phyloP scores from a whole-genome alignment of 306 rosid genomes.

The Cicer bijugum region DNA sequence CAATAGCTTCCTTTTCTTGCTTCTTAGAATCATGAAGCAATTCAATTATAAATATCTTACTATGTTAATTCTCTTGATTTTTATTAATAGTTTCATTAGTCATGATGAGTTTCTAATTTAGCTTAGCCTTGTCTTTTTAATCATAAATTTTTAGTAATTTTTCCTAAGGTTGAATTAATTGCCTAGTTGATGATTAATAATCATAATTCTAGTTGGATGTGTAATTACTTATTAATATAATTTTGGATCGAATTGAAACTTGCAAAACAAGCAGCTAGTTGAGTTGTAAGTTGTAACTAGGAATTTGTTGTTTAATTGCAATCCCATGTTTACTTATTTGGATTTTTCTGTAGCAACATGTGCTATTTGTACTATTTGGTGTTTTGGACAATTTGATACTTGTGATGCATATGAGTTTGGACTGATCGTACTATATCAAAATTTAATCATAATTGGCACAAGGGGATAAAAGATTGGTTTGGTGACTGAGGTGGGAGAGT shows the following conservation, averaged over 20 bases:
- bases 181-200: not conserved
- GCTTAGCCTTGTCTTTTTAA: constrained; percentile 18
- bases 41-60: constrained; percentile 32
- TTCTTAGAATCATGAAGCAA: constrained; percentile 26
- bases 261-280: constrained; percentile 23
- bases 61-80: constrained; percentile 13
- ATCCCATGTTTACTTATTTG: constrained; percentile 7
- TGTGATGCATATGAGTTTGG: no score
- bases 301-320: constrained; percentile 29
- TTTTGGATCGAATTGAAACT: constrained; percentile 20
- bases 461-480: no score
- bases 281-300: constrained; percentile 15
- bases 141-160: constrained; percentile 26
- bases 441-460: no score
- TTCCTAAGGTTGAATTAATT: constrained; percentile 21
- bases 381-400: not conserved
- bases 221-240: constrained; percentile 23
- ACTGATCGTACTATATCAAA: no score
- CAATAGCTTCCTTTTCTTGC: constrained; percentile 14
- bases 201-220: constrained; percentile 28
- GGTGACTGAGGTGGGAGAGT: no score
- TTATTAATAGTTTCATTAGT: not conserved
- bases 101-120: constrained; percentile 24
- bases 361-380: not conserved
- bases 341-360: constrained; percentile 29